Conservation (phyloP, 78 protist genomes). For the Dictyostelium citrinum region DNA sequence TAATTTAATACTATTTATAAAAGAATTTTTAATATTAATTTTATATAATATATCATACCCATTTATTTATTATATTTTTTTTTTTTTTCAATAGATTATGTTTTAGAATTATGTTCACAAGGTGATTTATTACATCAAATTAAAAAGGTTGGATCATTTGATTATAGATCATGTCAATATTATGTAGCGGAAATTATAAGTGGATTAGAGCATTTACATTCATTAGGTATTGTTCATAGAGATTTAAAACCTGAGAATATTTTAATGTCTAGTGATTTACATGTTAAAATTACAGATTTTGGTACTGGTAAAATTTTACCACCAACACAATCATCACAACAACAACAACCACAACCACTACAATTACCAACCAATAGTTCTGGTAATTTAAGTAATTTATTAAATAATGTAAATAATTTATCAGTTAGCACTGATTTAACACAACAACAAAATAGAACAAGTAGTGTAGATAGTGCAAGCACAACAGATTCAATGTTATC, state of each 20-base stretch:
- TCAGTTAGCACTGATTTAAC: neutral
- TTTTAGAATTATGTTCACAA: slow-evolving; percentile 81
- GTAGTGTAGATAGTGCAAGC: neutral
- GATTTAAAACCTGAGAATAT: slow-evolving; percentile 88
- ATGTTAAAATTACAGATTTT: slow-evolving; percentile 86
- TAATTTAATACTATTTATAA: too few relatives aligned
- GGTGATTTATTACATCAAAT: slow-evolving; percentile 85
- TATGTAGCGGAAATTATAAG: slow-evolving; percentile 85
- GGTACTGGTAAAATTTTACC: slow-evolving; percentile 80
- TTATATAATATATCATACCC: neutral
- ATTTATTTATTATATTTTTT: neutral
- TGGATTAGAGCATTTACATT: slow-evolving; percentile 81
- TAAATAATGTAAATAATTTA: neutral
- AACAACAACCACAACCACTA: neutral
- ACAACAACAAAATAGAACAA: neutral
- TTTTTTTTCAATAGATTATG: slow-evolving; percentile 45
- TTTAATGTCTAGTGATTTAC: slow-evolving; percentile 71
- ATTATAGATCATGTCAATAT: slow-evolving; percentile 60
- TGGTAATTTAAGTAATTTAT: neutral
- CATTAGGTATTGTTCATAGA: slow-evolving; percentile 76
- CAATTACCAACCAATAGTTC: slow-evolving; percentile 8
- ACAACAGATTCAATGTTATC: neutral
- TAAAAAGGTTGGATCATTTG: slow-evolving; percentile 73
- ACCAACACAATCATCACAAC: neutral
- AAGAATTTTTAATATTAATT: neutral